Conservation (phyloP, 129 eudicot genomes). For the Sambucus nigra region DNA sequence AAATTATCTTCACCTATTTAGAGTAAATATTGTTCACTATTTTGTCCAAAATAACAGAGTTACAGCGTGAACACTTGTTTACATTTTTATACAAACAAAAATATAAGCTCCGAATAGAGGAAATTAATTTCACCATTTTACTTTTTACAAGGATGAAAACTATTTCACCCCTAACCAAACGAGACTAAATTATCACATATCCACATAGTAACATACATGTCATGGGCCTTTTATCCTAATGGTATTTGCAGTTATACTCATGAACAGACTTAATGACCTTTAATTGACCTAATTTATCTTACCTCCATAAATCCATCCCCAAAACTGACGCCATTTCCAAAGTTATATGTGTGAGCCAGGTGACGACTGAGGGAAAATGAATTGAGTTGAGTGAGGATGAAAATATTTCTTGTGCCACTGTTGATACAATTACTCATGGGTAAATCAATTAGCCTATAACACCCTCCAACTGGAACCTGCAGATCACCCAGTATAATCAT, state of each 20-base stretch:
- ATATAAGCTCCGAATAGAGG: no score
- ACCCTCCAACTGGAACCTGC: slow-evolving; percentile 98
- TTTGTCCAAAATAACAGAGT: no score
- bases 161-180: not conserved
- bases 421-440: slow-evolving; percentile 98
- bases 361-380: slow-evolving; percentile 88
- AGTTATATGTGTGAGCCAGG: slow-evolving; percentile 68
- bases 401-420: slow-evolving; percentile 82
- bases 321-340: slow-evolving; percentile 76
- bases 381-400: slow-evolving; percentile 74
- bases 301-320: slow-evolving; percentile 95
- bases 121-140: no score
- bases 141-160: no score
- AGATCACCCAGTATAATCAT: not conserved
- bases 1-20: no score
- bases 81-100: no score
- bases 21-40: no score
- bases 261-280: no score
- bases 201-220: no score
- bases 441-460: slow-evolving; percentile 80
- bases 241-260: no score
- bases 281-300: slow-evolving; percentile 10
- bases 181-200: not conserved
- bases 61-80: no score
- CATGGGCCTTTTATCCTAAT: no score